Evolutionary conservation across 495 filamentous ascomycete species (phyloP), one percentile per base, ranked within the genome.

Genomic region (Cercophora sp.): DNA sequence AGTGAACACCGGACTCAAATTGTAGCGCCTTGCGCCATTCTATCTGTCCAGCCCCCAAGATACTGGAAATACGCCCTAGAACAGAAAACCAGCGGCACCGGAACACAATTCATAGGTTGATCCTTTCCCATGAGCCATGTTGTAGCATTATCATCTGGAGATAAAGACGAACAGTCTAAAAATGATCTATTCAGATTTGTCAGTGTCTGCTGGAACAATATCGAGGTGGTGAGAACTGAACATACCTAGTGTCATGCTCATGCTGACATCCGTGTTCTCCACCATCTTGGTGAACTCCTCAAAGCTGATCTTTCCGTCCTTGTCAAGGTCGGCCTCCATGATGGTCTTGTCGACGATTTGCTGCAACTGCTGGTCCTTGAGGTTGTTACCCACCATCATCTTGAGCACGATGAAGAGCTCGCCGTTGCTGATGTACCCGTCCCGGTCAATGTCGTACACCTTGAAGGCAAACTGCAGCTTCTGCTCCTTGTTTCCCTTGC

Each of bases 381-480:
- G 73, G 73, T 99, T 99, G 74, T 90, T 96, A 39, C 93, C 93
- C 55, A 99, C 93, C 93, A 99, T 99, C 93, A 99, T 99, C 84
- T 99, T 99, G 57, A 99, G 77, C 63, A 99, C 93, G 65, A 99
- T 96, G 69, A 97, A 99, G 36, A 99, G 78, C 76, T 99, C 93
- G 54, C 93, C 93, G 71, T 99, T 99, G 74, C 88, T 93, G 61
- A 99, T 99, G 71, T 88, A 99, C 4, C 94, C 93, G 73, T 99
- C 93, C 24, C 93, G 86, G 74, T 99, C 93, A 59, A 99, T 97
- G 69, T 99, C 93, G 76, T 99, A 99, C 41, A 99, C 93, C 71
- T 96, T 94, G 82, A 99, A 99, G 37, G 93, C 93, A 66, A 99
- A 99, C 23, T 80, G 84, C 52, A 97, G 79, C 75, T 99, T 99